Evolutionary conservation across 805 yeast genomes (phyloP).

Genomic region (Barnettozyma siamensis): DNA sequence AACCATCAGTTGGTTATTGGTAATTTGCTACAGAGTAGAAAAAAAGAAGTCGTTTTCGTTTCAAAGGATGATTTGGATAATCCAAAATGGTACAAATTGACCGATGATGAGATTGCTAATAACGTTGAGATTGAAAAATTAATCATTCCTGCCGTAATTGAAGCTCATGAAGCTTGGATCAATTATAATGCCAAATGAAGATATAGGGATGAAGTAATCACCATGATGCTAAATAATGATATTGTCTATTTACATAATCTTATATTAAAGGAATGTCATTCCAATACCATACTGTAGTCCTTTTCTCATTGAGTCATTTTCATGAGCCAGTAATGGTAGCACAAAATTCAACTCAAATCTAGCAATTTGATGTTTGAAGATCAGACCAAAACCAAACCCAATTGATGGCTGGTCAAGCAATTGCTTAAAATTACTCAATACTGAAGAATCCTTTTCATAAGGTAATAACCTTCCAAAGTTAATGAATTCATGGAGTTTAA

Average conservation of each 20-base stretch:
- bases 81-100: slow-evolving; percentile 45
- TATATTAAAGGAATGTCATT: slow-evolving; percentile 42
- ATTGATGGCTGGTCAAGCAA: slow-evolving; percentile 40
- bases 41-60: slow-evolving; percentile 83
- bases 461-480: slow-evolving; percentile 58
- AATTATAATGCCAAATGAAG: slow-evolving; percentile 9
- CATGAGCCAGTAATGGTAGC: slow-evolving; percentile 50
- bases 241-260: neutral
- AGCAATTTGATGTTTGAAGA: slow-evolving; percentile 59
- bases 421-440: slow-evolving; percentile 20
- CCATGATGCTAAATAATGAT: too few relatives aligned
- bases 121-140: slow-evolving; percentile 67
- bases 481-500: slow-evolving; percentile 57
- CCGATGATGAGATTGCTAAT: slow-evolving; percentile 33
- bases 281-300: slow-evolving; percentile 69
- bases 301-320: slow-evolving; percentile 46
- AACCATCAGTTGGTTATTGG: slow-evolving; percentile 95
- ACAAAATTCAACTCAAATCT: slow-evolving; percentile 62
- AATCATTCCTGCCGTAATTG: slow-evolving; percentile 73
- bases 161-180: slow-evolving; percentile 62
- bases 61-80: slow-evolving; percentile 35
- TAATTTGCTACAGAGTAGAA: slow-evolving; percentile 82
- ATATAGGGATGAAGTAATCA: neutral
- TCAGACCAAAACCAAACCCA: slow-evolving; percentile 54
- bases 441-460: slow-evolving; percentile 28